phyloP scores from a whole-genome alignment of 108 stramenopile genomes.

The Fistulifera solaris region DNA sequence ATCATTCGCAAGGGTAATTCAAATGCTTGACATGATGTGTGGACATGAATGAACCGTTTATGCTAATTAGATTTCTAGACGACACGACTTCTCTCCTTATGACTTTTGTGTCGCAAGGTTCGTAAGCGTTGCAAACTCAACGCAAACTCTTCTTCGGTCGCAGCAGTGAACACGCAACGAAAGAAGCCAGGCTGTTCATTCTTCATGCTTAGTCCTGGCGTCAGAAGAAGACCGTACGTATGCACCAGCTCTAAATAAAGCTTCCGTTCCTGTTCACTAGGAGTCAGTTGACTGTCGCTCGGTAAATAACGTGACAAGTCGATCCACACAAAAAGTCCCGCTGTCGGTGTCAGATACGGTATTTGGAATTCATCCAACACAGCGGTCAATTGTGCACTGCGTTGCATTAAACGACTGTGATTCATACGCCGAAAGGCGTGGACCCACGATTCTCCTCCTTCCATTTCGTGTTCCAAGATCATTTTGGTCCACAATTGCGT shows the following conservation, averaged over 20 bases:
- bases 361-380: constrained; percentile 50
- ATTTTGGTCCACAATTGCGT: constrained; percentile 65
- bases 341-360: constrained; percentile 51
- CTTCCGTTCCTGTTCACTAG: constrained; percentile 52
- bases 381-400: constrained; percentile 41
- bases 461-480: constrained; percentile 28
- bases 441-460: constrained; percentile 26
- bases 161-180: constrained; percentile 82
- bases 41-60: too few relatives aligned
- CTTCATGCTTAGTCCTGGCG: constrained; percentile 77
- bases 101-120: constrained; percentile 18
- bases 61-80: too few relatives aligned
- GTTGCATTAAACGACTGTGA: constrained; percentile 33
- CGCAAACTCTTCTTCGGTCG: constrained; percentile 64
- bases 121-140: constrained; percentile 53
- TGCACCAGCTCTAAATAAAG: constrained; percentile 64
- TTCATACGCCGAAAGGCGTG: constrained; percentile 44
- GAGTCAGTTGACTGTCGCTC: constrained; percentile 15
- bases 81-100: too few relatives aligned
- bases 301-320: constrained; percentile 68
- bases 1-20: constrained; percentile 9
- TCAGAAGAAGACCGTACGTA: constrained; percentile 71
- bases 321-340: constrained; percentile 82
- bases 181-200: constrained; percentile 78
- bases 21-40: too few relatives aligned